Evolutionary conservation across 768 basidiomycete genomes (phyloP).

Genomic region (Pleurotus platypus): DNA sequence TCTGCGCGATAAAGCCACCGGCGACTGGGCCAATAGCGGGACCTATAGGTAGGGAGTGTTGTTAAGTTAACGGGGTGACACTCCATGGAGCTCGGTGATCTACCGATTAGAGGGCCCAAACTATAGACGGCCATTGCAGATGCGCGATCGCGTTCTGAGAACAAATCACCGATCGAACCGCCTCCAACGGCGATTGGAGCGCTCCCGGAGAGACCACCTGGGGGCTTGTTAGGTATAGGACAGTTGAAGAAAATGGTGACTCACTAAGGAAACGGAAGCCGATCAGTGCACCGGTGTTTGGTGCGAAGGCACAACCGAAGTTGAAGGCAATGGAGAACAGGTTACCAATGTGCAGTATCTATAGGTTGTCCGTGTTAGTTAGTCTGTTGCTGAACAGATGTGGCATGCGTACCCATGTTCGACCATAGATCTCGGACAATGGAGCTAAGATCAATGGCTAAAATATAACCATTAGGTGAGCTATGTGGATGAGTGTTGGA

Average conservation of each 20-base stretch:
- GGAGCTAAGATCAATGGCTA: conserved; percentile 64
- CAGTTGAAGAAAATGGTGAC: conserved; percentile 20
- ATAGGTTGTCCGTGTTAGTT: background rate
- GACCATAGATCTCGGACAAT: conserved; percentile 71
- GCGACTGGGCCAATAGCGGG: conserved; percentile 61
- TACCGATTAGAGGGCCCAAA: conserved; percentile 61
- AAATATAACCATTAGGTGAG: background rate
- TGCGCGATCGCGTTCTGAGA: conserved; percentile 47
- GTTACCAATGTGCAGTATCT: conserved; percentile 67
- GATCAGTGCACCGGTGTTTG: conserved; percentile 50
- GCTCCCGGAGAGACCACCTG: conserved; percentile 63
- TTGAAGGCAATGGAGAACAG: conserved; percentile 60
- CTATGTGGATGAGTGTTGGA: background rate
- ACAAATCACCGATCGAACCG: conserved; percentile 64
- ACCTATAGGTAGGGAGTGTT: conserved; percentile 20
- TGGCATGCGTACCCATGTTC: conserved; percentile 51
- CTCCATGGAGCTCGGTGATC: background rate
- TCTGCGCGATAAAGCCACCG: conserved; percentile 62
- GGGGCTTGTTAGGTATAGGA: background rate
- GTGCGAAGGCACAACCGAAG: conserved; percentile 68
- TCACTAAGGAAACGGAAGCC: conserved; percentile 69
- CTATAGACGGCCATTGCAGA: conserved; percentile 70
- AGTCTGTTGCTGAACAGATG: background rate
- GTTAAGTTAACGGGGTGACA: background rate
- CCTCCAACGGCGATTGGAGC: conserved; percentile 65